Evolutionary conservation across 2,329 filamentous ascomycete species (phyloP).

Genomic region (Alternaria sp.): DNA sequence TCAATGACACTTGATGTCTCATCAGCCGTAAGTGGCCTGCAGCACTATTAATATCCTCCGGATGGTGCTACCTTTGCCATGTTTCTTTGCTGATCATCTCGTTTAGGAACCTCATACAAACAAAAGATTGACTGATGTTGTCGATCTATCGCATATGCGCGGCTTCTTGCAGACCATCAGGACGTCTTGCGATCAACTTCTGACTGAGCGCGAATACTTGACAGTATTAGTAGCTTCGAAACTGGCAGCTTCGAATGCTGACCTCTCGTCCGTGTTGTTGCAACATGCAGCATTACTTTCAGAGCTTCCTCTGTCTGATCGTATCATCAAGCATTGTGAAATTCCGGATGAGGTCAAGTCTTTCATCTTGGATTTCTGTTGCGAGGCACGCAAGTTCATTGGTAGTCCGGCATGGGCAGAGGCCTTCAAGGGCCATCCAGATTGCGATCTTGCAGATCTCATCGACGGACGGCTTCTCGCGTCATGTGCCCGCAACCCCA

Average conservation of each 20-base stretch:
- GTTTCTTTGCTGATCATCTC: not conserved
- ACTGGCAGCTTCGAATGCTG: constrained; percentile 41
- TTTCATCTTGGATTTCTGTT: constrained; percentile 52
- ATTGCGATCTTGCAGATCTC: constrained; percentile 63
- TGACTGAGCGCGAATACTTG: constrained; percentile 49
- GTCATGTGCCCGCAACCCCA: constrained; percentile 32
- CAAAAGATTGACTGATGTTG: constrained; percentile 18
- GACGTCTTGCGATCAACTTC: constrained; percentile 25
- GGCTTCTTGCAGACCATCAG: constrained; percentile 32
- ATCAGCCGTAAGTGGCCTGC: constrained; percentile 24
- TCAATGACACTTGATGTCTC: constrained; percentile 28
- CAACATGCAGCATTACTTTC: constrained; percentile 55
- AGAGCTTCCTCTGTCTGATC: constrained; percentile 53
- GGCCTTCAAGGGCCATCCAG: constrained; percentile 28
- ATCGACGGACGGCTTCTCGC: constrained; percentile 62
- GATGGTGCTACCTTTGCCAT: not conserved
- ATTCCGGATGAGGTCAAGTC: constrained; percentile 44
- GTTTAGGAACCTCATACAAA: constrained; percentile 12
- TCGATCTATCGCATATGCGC: constrained; percentile 28
- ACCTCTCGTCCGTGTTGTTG: constrained; percentile 53
- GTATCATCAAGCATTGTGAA: constrained; percentile 44
- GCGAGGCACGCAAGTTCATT: constrained; percentile 50
- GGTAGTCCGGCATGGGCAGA: constrained; percentile 49
- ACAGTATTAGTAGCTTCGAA: constrained; percentile 45
- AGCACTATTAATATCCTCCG: not conserved